Evolutionary conservation across 2,329 filamentous ascomycete species (phyloP).

Genomic region (Stemphylium beticola): DNA sequence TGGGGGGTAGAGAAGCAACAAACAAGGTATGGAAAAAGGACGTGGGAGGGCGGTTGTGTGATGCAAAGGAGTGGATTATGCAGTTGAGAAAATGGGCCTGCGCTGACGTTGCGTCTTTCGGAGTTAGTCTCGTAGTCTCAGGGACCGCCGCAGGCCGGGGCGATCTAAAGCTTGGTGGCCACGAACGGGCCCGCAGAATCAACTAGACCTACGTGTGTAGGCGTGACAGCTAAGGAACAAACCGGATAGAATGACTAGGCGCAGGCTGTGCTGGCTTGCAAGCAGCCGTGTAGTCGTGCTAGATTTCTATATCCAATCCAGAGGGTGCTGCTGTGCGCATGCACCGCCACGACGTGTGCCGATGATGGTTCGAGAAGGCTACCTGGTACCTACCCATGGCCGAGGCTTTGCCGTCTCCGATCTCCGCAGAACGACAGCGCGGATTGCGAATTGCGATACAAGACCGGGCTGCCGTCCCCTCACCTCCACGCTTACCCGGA

Average conservation of each 20-base stretch:
- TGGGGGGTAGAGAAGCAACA: conserved; percentile 10
- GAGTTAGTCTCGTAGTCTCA: conserved; percentile 10
- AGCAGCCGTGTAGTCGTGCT: no score
- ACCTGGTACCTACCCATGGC: neutral
- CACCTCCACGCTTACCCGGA: conserved; percentile 11
- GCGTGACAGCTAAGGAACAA: conserved; percentile 12
- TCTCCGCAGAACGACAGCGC: conserved; percentile 11
- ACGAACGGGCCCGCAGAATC: conserved; percentile 11
- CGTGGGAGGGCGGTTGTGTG: conserved; percentile 5
- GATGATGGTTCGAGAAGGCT: no score
- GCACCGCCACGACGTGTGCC: no score
- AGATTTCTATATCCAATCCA: no score
- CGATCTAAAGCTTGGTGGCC: conserved; percentile 29
- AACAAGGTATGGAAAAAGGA: conserved; percentile 14
- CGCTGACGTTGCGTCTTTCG: conserved; percentile 16
- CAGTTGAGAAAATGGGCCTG: conserved; percentile 14
- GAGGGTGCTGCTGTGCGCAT: no score
- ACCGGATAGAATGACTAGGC: neutral
- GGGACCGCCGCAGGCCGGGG: conserved; percentile 17
- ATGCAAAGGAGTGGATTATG: conserved; percentile 23
- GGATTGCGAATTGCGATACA: conserved; percentile 7
- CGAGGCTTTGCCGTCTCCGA: conserved; percentile 14
- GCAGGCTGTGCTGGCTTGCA: no score
- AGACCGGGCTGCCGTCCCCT: conserved; percentile 11
- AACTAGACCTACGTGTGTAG: conserved; percentile 2